phyloP scores from a whole-genome alignment of 495 filamentous ascomycete species.

The Pyrenopolyporus hunteri region DNA sequence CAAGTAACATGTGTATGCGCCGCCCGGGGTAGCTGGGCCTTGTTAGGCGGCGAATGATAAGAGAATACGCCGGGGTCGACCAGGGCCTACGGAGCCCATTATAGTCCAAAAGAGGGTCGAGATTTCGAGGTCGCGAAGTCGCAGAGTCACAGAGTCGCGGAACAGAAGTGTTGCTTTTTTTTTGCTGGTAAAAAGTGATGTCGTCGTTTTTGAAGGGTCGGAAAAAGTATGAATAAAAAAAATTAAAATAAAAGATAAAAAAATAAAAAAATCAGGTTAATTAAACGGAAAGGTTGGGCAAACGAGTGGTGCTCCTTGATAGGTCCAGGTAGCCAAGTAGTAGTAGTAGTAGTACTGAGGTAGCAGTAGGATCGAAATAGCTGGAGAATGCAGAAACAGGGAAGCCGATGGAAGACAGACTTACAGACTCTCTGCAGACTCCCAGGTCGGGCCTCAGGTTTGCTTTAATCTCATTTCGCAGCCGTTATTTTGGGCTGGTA shows the following conservation, averaged over 20 bases:
- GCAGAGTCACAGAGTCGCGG: background rate
- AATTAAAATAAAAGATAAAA: no score
- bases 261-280: background rate
- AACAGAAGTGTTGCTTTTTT: no score
- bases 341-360: no score
- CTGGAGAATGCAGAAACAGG: background rate
- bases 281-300: background rate
- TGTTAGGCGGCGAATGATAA: slow-evolving; percentile 39
- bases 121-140: background rate
- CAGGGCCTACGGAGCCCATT: slow-evolving; percentile 32
- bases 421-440: no score
- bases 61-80: slow-evolving; percentile 29
- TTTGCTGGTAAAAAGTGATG: no score
- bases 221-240: no score
- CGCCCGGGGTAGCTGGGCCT: slow-evolving; percentile 27
- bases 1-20: slow-evolving; percentile 20
- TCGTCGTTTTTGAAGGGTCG: no score
- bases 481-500: slow-evolving; percentile 27
- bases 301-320: no score
- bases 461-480: slow-evolving; percentile 39
- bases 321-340: no score
- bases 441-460: slow-evolving; percentile 25
- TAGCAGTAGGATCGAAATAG: background rate
- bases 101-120: slow-evolving; percentile 14
- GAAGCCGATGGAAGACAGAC: slow-evolving; percentile 5